phyloP scores from a whole-genome alignment of 2,329 filamentous ascomycete genomes.

The Colletotrichum incanum region DNA sequence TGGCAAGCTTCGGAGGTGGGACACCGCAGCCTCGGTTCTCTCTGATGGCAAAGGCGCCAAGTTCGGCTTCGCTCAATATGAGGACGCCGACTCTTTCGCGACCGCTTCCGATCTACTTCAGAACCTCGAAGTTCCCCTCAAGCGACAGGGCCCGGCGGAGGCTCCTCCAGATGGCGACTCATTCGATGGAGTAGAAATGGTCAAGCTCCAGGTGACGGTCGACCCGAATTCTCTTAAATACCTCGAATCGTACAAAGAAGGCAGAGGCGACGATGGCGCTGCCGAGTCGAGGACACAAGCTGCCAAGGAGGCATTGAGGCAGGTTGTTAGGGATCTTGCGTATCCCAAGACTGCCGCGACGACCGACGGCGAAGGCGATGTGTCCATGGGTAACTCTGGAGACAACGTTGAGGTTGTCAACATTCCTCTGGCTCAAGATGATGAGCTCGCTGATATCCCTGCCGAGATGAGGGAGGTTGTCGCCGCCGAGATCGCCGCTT shows the following conservation, averaged over 20 bases:
- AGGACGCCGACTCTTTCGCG: conserved; percentile 89
- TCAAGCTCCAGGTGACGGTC: conserved; percentile 79
- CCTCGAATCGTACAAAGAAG: conserved; percentile 84
- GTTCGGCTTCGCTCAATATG: conserved; percentile 97
- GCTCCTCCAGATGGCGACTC: conserved; percentile 57
- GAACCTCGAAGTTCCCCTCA: conserved; percentile 85
- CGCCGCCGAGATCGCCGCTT: conserved; percentile 92
- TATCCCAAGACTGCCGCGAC: conserved; percentile 70
- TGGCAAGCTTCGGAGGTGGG: conserved; percentile 88
- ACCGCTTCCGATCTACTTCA: conserved; percentile 88
- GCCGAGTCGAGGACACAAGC: conserved; percentile 79
- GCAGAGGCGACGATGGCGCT: conserved; percentile 74
- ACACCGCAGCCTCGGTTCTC: conserved; percentile 74
- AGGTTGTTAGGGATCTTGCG: conserved; percentile 79
- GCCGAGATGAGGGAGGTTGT: conserved; percentile 97
- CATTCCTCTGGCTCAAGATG: conserved; percentile 88
- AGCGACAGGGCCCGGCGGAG: conserved; percentile 75
- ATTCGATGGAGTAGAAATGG: conserved; percentile 76
- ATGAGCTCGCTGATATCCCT: conserved; percentile 95
- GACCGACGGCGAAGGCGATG: conserved; percentile 77
- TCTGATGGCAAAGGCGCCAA: conserved; percentile 84
- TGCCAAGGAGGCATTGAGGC: conserved; percentile 77
- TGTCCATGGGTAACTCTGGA: conserved; percentile 78
- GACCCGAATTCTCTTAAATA: conserved; percentile 89
- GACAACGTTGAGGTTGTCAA: conserved; percentile 88